Conservation (phyloP, 202 grass and related monocot species). For the Schoenoplectus tabernaemontani region DNA sequence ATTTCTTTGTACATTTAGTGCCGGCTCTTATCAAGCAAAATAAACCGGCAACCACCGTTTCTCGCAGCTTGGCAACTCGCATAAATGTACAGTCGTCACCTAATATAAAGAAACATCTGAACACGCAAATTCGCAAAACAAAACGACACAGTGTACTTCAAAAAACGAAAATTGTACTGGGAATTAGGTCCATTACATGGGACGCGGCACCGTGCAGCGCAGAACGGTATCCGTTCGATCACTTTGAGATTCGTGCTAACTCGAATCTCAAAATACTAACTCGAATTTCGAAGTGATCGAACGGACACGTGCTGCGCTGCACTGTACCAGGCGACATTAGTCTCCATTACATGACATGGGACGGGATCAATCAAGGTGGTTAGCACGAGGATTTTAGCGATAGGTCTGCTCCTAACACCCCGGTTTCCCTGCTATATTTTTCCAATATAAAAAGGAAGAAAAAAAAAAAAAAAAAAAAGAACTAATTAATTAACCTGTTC, state of each 20-base stretch:
- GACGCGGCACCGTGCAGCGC: no score
- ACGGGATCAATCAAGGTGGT: not conserved
- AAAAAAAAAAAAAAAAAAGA: not conserved
- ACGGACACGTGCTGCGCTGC: no score
- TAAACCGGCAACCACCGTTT: no score
- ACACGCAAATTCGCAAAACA: not conserved
- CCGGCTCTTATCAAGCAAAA: no score
- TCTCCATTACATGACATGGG: not conserved
- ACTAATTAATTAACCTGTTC: not conserved
- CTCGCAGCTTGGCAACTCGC: not conserved
- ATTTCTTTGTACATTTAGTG: no score
- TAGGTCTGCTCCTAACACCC: not conserved
- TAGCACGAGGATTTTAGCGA: not conserved
- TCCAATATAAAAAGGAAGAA: not conserved
- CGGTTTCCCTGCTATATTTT: not conserved
- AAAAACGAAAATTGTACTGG: not conserved
- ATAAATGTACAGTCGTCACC: not conserved
- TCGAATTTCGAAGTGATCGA: no score
- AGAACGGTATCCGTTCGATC: no score
- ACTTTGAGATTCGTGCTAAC: no score
- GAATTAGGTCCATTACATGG: not conserved
- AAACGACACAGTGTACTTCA: no score
- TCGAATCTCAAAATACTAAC: no score
- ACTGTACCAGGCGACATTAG: no score
- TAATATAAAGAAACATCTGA: not conserved